A percentile compares a stretch with the other conserved stretches of the same genome.
These are phyloP conservation scores for Pythium vanterpoolii DNA, from an alignment of 352 stramenopile genomes.

Conservation along the genomic window DNA sequence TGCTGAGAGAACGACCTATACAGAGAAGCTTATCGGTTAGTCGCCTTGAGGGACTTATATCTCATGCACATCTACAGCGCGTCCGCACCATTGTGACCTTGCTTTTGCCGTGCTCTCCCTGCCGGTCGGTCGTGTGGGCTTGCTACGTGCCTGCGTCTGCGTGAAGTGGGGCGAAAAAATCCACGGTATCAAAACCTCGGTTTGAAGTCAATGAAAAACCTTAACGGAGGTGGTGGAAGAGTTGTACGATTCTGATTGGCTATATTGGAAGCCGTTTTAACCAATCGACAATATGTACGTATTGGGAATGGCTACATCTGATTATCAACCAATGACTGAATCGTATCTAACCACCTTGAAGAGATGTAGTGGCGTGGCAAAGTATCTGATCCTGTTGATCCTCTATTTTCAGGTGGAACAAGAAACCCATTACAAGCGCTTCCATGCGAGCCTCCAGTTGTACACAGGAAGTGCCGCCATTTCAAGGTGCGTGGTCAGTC, in stretches of 20 bases:
- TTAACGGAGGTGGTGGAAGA: background rate
- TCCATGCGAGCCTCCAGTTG: background rate
- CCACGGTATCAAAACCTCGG: conserved; percentile 20
- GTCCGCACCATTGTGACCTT: conserved; percentile 13
- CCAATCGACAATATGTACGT: background rate
- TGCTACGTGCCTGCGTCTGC: conserved; percentile 28
- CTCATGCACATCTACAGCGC: background rate
- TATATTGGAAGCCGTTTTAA: background rate
- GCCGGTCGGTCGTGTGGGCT: background rate
- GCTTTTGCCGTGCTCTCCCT: background rate
- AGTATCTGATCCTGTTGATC: conserved; percentile 18
- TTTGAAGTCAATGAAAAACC: conserved; percentile 17
- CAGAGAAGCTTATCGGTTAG: background rate
- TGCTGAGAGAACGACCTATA: conserved; percentile 94
- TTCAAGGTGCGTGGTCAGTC: background rate
- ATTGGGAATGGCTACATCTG: background rate
- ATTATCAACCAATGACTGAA: conserved; percentile 1
- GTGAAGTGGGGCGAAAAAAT: conserved; percentile 31
- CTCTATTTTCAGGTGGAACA: conserved; percentile 14
- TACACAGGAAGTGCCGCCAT: background rate
- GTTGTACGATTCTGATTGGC: conserved; percentile 7
- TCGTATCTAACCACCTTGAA: background rate
- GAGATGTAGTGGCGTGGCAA: background rate
- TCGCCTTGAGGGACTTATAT: background rate
- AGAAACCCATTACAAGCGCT: background rate